Evolutionary conservation across 768 basidiomycete species (phyloP), one percentile per base, ranked within the genome.

Genomic region (Mycena latifolia): DNA sequence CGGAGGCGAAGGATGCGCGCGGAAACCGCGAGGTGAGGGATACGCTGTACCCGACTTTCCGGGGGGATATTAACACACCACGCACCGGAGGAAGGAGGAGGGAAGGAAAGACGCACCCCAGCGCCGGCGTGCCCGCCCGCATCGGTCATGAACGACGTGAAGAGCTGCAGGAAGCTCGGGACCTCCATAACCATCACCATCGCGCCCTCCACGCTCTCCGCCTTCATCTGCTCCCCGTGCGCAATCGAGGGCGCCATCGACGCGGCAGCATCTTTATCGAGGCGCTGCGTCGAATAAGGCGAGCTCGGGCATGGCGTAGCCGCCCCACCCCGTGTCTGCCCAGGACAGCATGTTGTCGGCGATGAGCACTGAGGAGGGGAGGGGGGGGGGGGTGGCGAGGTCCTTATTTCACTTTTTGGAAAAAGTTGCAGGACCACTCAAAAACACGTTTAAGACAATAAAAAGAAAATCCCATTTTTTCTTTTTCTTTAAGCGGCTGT

Each of bases 261-360:
- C 29, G 46, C 70, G 22, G 75, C 70, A 1, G 80, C 78, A 0
- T 72, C 75, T 33, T 74, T 71, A 31, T 67, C 74, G 1, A 83
- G 69, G 20, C 77, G 77, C 11, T 86, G 85, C 58, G 82, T 87
- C 77, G 57, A 84, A 75, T 41, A 81, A 74, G 20, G 80, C 81
- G 27, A 78, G 75, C 35, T 75, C 76, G 60, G 75, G 73, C 54
- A 71, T 79, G 4, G 80, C 76, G 58, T 78, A 81, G 17, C 84
- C 85, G 54, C 85, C 85, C 83, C 83, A 86, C 25, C 85, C 85
- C 62, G 84, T 78, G 24, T 78, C 72, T 8, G 82, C 82, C 78
- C 83, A 83, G 41, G 72, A 74, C 1, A 83, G 66, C 8, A 76
- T 78, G 59, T 84, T 79, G 27, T 82, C 77, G 15, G 77, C 70